Conservation (phyloP, 208 protist species). For the Leptomonas pyrrhocoris region DNA sequence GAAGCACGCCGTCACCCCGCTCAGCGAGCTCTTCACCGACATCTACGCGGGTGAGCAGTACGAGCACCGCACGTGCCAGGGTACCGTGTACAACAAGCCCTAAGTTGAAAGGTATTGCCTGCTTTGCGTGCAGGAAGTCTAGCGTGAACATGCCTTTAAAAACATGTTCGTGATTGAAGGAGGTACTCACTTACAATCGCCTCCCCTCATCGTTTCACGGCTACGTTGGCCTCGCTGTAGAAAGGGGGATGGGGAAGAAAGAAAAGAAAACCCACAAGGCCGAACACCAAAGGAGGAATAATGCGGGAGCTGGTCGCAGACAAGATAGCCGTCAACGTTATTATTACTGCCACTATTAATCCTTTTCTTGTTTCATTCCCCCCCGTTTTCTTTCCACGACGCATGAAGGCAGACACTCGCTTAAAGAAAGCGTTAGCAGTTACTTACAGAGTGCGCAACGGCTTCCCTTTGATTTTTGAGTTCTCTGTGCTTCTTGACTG, state of each 20-base stretch:
- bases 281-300: no score
- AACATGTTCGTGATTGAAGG: background rate
- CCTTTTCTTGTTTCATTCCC: background rate
- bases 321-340: no score
- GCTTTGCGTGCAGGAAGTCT: background rate
- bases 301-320: no score
- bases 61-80: slow-evolving; percentile 85
- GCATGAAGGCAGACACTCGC: no score
- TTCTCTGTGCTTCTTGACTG: no score
- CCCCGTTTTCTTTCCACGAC: no score
- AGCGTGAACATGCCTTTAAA: background rate
- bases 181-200: background rate
- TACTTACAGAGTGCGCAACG: slow-evolving; percentile 1
- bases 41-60: slow-evolving; percentile 90
- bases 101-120: slow-evolving; percentile 17
- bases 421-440: slow-evolving; percentile 1
- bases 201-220: background rate
- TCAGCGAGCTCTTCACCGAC: slow-evolving; percentile 89
- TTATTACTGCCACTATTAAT: no score
- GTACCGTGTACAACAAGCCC: slow-evolving; percentile 72
- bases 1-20: slow-evolving; percentile 60
- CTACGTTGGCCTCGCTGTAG: no score
- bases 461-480: no score
- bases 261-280: no score
- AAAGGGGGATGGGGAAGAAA: no score